A percentile compares a stretch with the other conserved stretches of the same genome.
Evolutionary conservation across 306 rosid species (phyloP).

Genomic region (Calophaca sinica): DNA sequence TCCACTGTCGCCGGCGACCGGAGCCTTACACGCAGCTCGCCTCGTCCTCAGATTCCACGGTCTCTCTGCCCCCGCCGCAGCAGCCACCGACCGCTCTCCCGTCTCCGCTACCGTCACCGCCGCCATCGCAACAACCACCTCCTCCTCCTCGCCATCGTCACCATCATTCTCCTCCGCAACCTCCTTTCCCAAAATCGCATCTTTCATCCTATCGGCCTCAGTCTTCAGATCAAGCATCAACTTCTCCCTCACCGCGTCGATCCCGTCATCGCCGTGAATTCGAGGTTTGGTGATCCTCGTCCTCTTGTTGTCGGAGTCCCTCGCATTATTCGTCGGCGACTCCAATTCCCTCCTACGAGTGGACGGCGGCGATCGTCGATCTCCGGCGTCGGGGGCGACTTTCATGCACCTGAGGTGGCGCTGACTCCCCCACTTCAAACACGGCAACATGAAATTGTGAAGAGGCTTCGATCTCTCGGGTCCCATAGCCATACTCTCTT

Average conservation of each 20-base stretch:
- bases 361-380: slow-evolving; percentile 58
- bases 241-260: slow-evolving; percentile 87
- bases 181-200: slow-evolving; percentile 65
- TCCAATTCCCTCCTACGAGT: slow-evolving; percentile 42
- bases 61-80: slow-evolving; percentile 42
- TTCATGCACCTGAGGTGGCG: slow-evolving; percentile 79
- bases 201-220: slow-evolving; percentile 71
- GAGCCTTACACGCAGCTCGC: slow-evolving; percentile 66
- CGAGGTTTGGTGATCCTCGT: slow-evolving; percentile 39
- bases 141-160: background rate
- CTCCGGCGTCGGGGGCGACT: slow-evolving; percentile 24
- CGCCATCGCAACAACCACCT: background rate
- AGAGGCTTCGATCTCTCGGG: slow-evolving; percentile 80
- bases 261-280: slow-evolving; percentile 61
- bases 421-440: slow-evolving; percentile 92
- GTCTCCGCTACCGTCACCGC: background rate
- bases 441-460: slow-evolving; percentile 87
- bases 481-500: slow-evolving; percentile 66
- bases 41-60: slow-evolving; percentile 87
- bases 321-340: slow-evolving; percentile 43
- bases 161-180: slow-evolving; percentile 36
- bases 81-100: slow-evolving; percentile 15
- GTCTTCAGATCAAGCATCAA: slow-evolving; percentile 82
- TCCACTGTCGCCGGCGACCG: slow-evolving; percentile 45
- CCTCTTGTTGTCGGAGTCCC: slow-evolving; percentile 49